A percentile compares a stretch with the other conserved stretches of the same genome.
Evolutionary conservation across 352 stramenopile genomes (phyloP).

Genomic region (Pythium aphanidermatum): DNA sequence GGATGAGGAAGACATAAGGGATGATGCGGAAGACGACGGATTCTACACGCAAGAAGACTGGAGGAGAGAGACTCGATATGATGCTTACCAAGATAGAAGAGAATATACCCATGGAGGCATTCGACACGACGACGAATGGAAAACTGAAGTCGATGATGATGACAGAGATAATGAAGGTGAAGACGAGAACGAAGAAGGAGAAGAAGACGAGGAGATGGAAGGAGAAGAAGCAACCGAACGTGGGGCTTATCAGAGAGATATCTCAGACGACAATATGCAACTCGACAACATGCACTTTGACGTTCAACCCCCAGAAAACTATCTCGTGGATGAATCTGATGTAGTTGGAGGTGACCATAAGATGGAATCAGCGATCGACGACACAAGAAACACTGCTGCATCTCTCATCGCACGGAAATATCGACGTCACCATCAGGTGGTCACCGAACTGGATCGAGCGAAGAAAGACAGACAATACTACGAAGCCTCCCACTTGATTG

Average conservation of each 20-base stretch:
- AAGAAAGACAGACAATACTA: conserved; percentile 11
- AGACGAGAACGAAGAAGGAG: conserved; percentile 11
- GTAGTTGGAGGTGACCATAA: no score
- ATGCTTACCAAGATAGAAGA: conserved; percentile 3
- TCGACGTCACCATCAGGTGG: conserved; percentile 9
- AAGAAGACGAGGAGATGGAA: conserved; percentile 8
- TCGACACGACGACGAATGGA: conserved; percentile 7
- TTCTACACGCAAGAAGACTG: conserved; percentile 29
- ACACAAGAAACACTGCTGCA: conserved; percentile 15
- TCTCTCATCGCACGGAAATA: conserved; percentile 28
- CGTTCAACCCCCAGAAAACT: no score
- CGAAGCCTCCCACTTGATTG: conserved; percentile 11
- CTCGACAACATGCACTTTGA: no score
- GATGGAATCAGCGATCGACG: conserved; percentile 1
- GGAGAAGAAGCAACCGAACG: background rate
- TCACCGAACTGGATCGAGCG: conserved; percentile 1
- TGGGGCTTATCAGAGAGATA: background rate
- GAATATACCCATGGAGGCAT: no score
- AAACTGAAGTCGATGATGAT: conserved; percentile 9
- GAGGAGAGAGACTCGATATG: conserved; percentile 9
- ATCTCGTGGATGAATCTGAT: no score
- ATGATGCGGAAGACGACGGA: conserved; percentile 21
- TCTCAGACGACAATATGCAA: no score
- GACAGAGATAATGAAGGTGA: conserved; percentile 14
- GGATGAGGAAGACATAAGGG: conserved; percentile 2